Conservation (phyloP, 495 filamentous ascomycete genomes). For the Viridothelium virens region DNA sequence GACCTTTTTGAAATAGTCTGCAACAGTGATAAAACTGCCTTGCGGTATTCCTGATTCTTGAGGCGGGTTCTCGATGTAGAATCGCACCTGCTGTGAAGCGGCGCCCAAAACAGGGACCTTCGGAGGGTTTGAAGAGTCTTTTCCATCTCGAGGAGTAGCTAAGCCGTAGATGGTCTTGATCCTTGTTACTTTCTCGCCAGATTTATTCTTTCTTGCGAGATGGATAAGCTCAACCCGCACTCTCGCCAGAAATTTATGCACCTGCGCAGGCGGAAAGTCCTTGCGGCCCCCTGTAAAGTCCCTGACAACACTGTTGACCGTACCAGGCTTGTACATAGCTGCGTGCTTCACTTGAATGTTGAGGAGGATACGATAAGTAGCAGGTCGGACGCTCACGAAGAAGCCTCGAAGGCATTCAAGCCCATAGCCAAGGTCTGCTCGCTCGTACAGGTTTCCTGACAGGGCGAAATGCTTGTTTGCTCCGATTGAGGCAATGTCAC, state of each 20-base stretch:
- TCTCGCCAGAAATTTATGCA: neutral
- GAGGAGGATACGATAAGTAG: conserved; percentile 37
- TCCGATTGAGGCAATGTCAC: conserved; percentile 32
- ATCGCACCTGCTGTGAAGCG: conserved; percentile 41
- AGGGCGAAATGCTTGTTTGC: conserved; percentile 31
- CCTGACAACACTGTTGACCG: neutral
- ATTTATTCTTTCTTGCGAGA: conserved; percentile 35
- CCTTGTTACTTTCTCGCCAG: conserved; percentile 31
- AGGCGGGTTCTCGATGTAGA: conserved; percentile 36
- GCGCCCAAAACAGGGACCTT: conserved; percentile 36
- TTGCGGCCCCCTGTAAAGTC: neutral
- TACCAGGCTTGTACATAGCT: conserved; percentile 37
- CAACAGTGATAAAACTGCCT: conserved; percentile 17
- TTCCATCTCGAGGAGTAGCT: conserved; percentile 28
- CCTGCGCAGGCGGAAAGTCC: neutral
- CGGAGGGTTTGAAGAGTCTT: conserved; percentile 38
- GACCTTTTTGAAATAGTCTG: conserved; percentile 28
- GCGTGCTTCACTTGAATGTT: conserved; percentile 44
- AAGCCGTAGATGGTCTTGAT: conserved; percentile 44
- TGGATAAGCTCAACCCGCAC: conserved; percentile 36
- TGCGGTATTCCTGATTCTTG: neutral
- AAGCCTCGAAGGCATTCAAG: conserved; percentile 43
- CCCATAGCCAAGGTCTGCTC: conserved; percentile 31
- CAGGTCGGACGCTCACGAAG: conserved; percentile 42
- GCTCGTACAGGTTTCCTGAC: conserved; percentile 15